Evolutionary conservation across 345 rosid species (phyloP), one percentile per base, ranked within the genome.

Genomic region (Anacardium occidentale): DNA sequence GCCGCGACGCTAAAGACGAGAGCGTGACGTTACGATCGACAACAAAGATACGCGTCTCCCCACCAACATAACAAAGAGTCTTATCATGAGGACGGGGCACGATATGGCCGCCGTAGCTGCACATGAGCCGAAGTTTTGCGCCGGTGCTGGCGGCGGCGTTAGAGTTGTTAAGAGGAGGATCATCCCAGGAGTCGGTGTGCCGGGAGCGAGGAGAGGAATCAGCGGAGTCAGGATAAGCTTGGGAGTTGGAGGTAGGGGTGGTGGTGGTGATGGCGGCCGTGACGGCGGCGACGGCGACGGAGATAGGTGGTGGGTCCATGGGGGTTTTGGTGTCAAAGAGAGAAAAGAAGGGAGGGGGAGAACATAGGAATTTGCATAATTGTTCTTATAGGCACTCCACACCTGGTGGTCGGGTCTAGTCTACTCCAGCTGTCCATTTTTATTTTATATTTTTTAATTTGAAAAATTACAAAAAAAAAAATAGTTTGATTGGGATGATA

Each of bases 1-100:
- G 91, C 11, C 91, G 91, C 14, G 79, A 32, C 10, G 82, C 58
- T 76, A 92, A 87, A 32, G 84, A 82, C 1, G 89, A 47, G 59
- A 90, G 97, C 21, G 91, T 59, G 15, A 87, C 48, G 78, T 79
- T 80, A 34, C 97, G 97, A 70, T 94, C 98, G 20, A 86, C 91
- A 22, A 94, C 97, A 18, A 94, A 75, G 87, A 94, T 88, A 66
- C 97, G 97, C 55, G 91, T 94, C 73, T 93, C 93, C 12, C 98
- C 98, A 71, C 97, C 97, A 47, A 89, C 84, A 80, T 91, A 93
- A 74, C 95, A 93, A 40, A 93, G 84, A 9, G 86, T 84, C 84
- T 93, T 93, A 73, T 93, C 95, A 74, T 93, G 97, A 1, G 98
- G 97, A 0, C 98, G 91, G 25, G 98, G 98, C 15, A 91, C 86